Percentiles rank a stretch among this genome's conserved stretches.
phyloP scores from a whole-genome alignment of 2,329 filamentous ascomycete species.

The Onygena corvina region DNA sequence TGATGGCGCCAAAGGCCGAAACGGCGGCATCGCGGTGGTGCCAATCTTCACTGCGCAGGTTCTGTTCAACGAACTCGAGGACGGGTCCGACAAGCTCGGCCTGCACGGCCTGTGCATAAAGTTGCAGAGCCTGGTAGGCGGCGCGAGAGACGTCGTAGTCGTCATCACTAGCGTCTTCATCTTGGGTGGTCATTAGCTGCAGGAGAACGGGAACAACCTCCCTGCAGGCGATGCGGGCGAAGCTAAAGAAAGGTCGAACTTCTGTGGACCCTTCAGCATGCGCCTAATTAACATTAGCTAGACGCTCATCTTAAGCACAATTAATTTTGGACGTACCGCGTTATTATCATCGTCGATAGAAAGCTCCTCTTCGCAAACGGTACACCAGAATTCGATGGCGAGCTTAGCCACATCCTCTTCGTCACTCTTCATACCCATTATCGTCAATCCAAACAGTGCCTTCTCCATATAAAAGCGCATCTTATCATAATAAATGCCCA shows the following conservation, averaged over 20 bases:
- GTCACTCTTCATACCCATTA: constrained; percentile 94
- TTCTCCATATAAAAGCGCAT: constrained; percentile 99
- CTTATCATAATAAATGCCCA: constrained; percentile 97
- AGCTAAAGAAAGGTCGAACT: constrained; percentile 88
- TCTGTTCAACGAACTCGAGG: constrained; percentile 78
- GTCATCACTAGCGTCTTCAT: constrained; percentile 91
- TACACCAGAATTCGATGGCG: constrained; percentile 98
- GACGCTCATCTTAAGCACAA: neutral
- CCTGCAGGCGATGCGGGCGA: constrained; percentile 78
- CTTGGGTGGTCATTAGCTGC: constrained; percentile 83
- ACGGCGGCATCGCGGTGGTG: constrained; percentile 89
- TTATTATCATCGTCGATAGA: constrained; percentile 95
- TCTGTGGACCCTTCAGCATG: constrained; percentile 64
- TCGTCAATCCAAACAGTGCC: constrained; percentile 91
- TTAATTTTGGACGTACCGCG: constrained; percentile 42
- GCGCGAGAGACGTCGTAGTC: constrained; percentile 96
- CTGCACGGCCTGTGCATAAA: constrained; percentile 87
- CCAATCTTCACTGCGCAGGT: constrained; percentile 87
- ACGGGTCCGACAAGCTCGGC: constrained; percentile 75
- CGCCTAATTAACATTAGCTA: constrained; percentile 31
- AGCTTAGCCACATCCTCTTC: constrained; percentile 98
- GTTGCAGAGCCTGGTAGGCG: constrained; percentile 88
- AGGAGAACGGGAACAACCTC: constrained; percentile 92
- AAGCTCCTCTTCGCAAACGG: constrained; percentile 98
- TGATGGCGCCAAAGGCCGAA: constrained; percentile 93